Evolutionary conservation across 2,329 filamentous ascomycete species (phyloP), one percentile per base, ranked within the genome.

Genomic region (Talaromyces sp.): DNA sequence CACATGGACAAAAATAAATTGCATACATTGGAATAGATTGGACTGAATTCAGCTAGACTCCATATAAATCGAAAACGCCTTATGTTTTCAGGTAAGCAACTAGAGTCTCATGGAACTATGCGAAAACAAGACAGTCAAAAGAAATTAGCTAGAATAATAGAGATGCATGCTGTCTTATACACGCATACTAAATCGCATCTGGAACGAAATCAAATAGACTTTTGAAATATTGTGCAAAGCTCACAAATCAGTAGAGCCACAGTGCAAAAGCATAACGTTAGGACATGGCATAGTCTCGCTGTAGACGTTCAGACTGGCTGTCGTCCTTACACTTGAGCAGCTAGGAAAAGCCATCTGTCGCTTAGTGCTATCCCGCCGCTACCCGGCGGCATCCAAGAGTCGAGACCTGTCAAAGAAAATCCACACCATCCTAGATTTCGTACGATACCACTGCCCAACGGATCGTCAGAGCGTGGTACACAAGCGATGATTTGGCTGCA

Each of bases 401-500:
- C 88, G 48, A 97, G 82, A 25, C 90, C 93, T 57, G 86, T 87
- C 68, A 93, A 84, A 72, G 91, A 90, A 73, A 96, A 96, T 61
- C 93, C 93, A 67, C 96, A 93, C 93, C 93, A 97, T 74, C 92
- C 90, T 58, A 97, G 84, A 71, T 92, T 93, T 75, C 89, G 91
- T 71, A 89, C 81, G 63, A 87, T 82, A 68, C 88, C 85, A 63
- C 84, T 81, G 66, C 90, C 86, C 64, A 83, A 79, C 28, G 82
- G 77, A 42, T 85, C 82, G 66, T 88, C 85, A 52, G 81, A 81
- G 66, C 92, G 89, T 75, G 93, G 91, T 66, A 96, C 83, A 76
- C 91, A 93, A 70, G 92, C 86, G 66, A 96, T 86, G 66, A 96
- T 85, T 72, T 89, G 86, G 61, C 85, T 83, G 78, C 92, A 96